phyloP scores from a whole-genome alignment of 768 basidiomycete genomes.

The Suillus brevipes region DNA sequence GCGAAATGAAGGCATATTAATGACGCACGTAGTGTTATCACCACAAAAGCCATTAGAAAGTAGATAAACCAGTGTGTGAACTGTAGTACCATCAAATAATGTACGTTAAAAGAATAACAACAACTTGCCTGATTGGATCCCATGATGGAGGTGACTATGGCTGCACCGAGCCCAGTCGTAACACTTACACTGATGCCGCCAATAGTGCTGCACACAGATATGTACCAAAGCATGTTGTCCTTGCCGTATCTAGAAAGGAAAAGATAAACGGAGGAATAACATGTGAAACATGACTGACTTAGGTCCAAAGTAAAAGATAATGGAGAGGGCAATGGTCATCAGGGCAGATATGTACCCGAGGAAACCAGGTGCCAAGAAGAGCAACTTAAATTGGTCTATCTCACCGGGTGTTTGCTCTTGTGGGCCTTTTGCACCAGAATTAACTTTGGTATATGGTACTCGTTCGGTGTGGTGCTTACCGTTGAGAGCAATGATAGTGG shows the following conservation, averaged over 20 bases:
- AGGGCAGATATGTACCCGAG: slow-evolving; percentile 66
- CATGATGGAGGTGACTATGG: slow-evolving; percentile 78
- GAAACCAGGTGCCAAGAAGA: slow-evolving; percentile 86
- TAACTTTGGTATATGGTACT: not conserved
- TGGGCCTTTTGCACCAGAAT: slow-evolving; percentile 47
- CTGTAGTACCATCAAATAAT: slow-evolving; percentile 36
- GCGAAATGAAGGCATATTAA: not conserved
- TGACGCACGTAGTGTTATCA: slow-evolving; percentile 64
- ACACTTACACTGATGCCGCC: slow-evolving; percentile 95
- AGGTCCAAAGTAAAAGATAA: slow-evolving; percentile 83
- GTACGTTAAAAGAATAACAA: not conserved
- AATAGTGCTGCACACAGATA: slow-evolving; percentile 93
- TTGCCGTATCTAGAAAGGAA: slow-evolving; percentile 66
- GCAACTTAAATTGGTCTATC: slow-evolving; percentile 68
- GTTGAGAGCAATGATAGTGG: slow-evolving; percentile 88
- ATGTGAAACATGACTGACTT: slow-evolving; percentile 42
- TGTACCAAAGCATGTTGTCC: slow-evolving; percentile 94
- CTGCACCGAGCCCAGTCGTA: slow-evolving; percentile 89
- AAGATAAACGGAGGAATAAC: slow-evolving; percentile 10
- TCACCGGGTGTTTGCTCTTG: slow-evolving; percentile 67
- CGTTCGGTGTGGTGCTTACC: slow-evolving; percentile 39
- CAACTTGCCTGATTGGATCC: slow-evolving; percentile 73
- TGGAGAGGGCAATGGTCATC: slow-evolving; percentile 62
- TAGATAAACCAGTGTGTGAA: slow-evolving; percentile 94
- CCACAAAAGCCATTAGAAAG: slow-evolving; percentile 81